A percentile compares a stretch with the other conserved stretches of the same genome.
Conservation (phyloP, 164 flowering plant species). For the Umbilicus rupestris region DNA sequence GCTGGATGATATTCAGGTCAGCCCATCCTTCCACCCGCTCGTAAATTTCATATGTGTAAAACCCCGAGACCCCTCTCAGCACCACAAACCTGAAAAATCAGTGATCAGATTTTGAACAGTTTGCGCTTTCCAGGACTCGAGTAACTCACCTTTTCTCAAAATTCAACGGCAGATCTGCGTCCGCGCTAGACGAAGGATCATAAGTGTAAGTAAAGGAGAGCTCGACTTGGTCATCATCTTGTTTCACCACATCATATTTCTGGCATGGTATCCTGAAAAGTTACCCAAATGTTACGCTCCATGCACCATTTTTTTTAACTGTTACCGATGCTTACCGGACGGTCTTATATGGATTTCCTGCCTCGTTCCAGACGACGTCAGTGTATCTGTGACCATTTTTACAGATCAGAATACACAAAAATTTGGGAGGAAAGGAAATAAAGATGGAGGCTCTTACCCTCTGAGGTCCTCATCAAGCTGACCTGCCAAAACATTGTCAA, state of each 20-base stretch:
- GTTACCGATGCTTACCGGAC: background rate
- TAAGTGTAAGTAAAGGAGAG: slow-evolving; percentile 15
- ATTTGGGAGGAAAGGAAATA: background rate
- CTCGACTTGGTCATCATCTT: slow-evolving; percentile 21
- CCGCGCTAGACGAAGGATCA: slow-evolving; percentile 11
- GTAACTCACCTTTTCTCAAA: slow-evolving; percentile 1
- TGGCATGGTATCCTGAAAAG: slow-evolving; percentile 17
- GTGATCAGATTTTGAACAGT: background rate
- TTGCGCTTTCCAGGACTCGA: too few species aligned
- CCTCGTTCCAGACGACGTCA: slow-evolving; percentile 7
- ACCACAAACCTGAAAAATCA: slow-evolving; percentile 22
- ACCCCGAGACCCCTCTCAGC: slow-evolving; percentile 22
- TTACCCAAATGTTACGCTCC: background rate
- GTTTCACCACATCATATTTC: slow-evolving; percentile 6
- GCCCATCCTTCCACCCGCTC: slow-evolving; percentile 34
- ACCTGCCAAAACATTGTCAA: slow-evolving; percentile 2
- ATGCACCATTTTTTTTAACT: too few species aligned
- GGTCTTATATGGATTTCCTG: slow-evolving; percentile 1
- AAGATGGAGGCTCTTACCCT: background rate
- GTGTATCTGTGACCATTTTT: background rate
- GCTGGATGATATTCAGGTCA: slow-evolving; percentile 20
- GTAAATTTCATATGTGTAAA: slow-evolving; percentile 29
- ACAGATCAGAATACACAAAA: background rate
- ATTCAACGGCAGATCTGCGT: slow-evolving; percentile 6
- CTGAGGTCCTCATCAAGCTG: slow-evolving; percentile 5